Conservation (phyloP, 1,284 basidiomycete species). For the Bondarzewia mesenterica region DNA sequence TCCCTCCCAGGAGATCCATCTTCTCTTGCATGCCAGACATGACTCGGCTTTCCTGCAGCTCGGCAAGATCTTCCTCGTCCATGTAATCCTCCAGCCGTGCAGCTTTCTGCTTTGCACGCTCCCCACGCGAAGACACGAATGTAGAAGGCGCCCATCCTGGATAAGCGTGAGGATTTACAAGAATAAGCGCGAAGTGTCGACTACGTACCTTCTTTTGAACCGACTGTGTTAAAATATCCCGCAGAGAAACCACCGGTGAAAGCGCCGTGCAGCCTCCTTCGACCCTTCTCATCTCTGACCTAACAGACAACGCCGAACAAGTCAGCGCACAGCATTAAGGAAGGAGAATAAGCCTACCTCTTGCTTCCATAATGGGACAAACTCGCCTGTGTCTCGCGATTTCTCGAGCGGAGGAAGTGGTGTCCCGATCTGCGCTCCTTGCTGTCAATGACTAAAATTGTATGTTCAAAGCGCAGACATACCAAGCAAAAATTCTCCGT, state of each 20-base stretch:
- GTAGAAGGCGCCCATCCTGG: constrained; percentile 90
- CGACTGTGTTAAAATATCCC: constrained; percentile 95
- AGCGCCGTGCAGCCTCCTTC: constrained; percentile 89
- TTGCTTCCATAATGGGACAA: constrained; percentile 96
- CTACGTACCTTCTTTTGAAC: constrained; percentile 81
- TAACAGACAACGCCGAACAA: constrained; percentile 22
- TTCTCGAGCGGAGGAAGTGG: constrained; percentile 86
- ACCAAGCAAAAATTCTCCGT: constrained; percentile 88
- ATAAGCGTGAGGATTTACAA: neutral
- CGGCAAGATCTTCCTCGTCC: constrained; percentile 96
- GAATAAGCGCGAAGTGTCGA: neutral
- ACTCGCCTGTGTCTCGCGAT: constrained; percentile 85
- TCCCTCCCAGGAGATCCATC: constrained; percentile 59
- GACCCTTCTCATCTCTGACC: constrained; percentile 92
- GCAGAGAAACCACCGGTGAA: constrained; percentile 98
- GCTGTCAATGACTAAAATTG: constrained; percentile 5
- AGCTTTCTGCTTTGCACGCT: constrained; percentile 57
- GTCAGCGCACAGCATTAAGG: constrained; percentile 5
- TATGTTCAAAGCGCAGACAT: constrained; percentile 18
- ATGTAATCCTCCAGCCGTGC: constrained; percentile 88
- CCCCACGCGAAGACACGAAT: constrained; percentile 80
- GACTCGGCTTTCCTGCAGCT: constrained; percentile 63
- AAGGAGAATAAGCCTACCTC: constrained; percentile 49
- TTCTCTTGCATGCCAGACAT: constrained; percentile 72
- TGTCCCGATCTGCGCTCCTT: constrained; percentile 73